Conservation (phyloP, 345 rosid genomes). For the Corymbia maculata region DNA sequence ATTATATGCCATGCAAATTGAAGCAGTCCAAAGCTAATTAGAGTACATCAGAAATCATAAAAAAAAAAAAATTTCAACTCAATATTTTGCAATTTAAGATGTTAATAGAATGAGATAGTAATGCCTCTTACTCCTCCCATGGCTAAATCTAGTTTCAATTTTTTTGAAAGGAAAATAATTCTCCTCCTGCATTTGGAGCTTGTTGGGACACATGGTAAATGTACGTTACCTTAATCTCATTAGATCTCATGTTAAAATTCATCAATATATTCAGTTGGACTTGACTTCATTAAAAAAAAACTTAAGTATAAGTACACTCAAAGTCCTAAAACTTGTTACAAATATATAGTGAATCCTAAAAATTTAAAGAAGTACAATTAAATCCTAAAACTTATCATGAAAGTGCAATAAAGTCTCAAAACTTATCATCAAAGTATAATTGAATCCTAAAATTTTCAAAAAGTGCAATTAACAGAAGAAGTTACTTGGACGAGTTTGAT, state of each 20-base stretch:
- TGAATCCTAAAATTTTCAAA: too few species aligned
- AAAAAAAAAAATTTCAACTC: not conserved
- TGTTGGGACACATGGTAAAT: accelerated
- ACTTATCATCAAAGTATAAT: too few species aligned
- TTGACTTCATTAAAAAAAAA: not conserved
- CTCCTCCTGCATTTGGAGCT: not conserved
- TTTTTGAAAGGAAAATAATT: not conserved
- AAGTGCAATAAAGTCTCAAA: accelerated
- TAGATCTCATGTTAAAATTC: accelerated
- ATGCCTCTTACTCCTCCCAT: not conserved
- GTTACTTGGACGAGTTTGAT: not conserved
- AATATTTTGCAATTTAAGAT: not conserved
- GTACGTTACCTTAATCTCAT: not conserved
- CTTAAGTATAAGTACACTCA: too few species aligned
- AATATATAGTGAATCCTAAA: too few species aligned
- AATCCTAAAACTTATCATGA: accelerated
- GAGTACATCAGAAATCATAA: not conserved
- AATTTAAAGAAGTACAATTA: accelerated
- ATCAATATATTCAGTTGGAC: not conserved
- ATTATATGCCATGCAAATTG: not conserved
- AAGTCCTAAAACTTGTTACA: not conserved
- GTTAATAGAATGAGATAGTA: not conserved
- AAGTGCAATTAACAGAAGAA: accelerated
- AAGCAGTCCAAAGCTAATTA: not conserved
- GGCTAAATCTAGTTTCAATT: not conserved